Evolutionary conservation across 2,329 filamentous ascomycete species (phyloP).

Genomic region (Fusarium nodosum): DNA sequence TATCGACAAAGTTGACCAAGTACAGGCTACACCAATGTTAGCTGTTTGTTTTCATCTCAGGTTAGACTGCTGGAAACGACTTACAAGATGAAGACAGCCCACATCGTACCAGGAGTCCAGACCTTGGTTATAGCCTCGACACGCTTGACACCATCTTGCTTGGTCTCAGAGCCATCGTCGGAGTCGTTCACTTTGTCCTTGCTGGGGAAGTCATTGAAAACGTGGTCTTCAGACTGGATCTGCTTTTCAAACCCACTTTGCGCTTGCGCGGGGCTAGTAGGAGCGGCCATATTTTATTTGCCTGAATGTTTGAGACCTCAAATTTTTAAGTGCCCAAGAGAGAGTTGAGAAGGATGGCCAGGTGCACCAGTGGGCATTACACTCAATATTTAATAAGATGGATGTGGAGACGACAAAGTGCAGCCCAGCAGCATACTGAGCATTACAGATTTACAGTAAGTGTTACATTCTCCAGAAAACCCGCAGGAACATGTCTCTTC

Average conservation of each 20-base stretch:
- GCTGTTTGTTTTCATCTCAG: neutral
- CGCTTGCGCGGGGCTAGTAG: constrained; percentile 12
- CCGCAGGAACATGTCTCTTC: neutral
- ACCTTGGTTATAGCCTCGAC: constrained; percentile 58
- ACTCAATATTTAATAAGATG: constrained; percentile 12
- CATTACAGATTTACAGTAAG: constrained; percentile 30
- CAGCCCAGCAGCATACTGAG: neutral
- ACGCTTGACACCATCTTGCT: constrained; percentile 57
- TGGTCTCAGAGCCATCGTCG: constrained; percentile 46
- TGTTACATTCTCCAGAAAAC: constrained; percentile 23
- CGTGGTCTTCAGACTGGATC: constrained; percentile 24
- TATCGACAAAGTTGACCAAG: constrained; percentile 57
- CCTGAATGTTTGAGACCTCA: neutral
- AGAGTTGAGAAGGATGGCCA: neutral
- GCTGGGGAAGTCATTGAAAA: constrained; percentile 16
- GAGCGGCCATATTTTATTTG: constrained; percentile 10
- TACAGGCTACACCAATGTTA: constrained; percentile 53
- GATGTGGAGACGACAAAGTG: constrained; percentile 5
- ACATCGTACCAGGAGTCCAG: constrained; percentile 57
- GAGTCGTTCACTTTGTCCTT: constrained; percentile 37
- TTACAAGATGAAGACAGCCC: constrained; percentile 58
- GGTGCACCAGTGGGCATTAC: neutral
- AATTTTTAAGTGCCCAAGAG: neutral
- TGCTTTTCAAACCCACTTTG: constrained; percentile 39
- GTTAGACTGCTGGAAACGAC: neutral